phyloP scores from a whole-genome alignment of 345 rosid species.

The Zanthoxylum bungeanum region DNA sequence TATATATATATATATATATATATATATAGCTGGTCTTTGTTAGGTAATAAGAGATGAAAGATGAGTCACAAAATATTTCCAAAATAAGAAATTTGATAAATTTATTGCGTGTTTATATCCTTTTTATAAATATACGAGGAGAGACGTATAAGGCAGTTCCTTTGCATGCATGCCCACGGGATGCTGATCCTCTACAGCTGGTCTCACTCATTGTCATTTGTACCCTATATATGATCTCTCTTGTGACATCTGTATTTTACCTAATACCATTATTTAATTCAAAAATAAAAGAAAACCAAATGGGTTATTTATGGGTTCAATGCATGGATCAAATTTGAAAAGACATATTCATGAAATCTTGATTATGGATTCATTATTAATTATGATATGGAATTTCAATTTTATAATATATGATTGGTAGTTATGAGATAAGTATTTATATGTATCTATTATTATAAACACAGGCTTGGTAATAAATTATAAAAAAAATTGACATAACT shows the following conservation, averaged over 20 bases:
- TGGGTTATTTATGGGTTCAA: neutral
- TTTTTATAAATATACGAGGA: neutral
- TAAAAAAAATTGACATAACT: too few species aligned
- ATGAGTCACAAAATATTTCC: neutral
- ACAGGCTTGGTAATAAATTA: too few species aligned
- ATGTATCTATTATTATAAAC: too few species aligned
- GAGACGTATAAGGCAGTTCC: neutral
- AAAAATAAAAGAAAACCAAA: neutral
- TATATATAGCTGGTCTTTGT: too few species aligned
- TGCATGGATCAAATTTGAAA: neutral
- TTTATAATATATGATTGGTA: too few species aligned
- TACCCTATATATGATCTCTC: neutral
- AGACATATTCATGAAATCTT: neutral
- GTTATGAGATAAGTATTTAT: too few species aligned
- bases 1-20: too few species aligned
- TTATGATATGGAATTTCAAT: neutral
- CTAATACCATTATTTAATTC: too few species aligned
- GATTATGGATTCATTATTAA: neutral
- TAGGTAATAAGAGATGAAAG: neutral
- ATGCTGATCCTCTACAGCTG: neutral
- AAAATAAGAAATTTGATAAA: neutral
- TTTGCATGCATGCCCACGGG: neutral
- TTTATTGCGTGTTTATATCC: neutral
- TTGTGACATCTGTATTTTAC: neutral
- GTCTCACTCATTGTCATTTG: neutral